Evolutionary conservation across 129 eudicot species (phyloP).

Genomic region (Helichrysum umbraculigerum): DNA sequence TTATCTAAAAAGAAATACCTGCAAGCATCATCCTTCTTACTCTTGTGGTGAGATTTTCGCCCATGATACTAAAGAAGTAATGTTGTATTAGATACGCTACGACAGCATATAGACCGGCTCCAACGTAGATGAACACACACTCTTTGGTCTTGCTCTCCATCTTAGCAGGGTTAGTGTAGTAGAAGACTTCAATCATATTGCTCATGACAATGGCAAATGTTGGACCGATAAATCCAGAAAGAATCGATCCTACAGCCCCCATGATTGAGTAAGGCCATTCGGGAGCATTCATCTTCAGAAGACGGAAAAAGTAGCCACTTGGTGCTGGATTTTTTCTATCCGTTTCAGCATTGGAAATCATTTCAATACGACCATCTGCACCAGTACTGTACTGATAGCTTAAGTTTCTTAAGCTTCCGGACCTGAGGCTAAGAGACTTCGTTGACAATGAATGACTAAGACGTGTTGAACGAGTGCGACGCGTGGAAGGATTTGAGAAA

Average conservation of each 20-base stretch:
- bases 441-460: conserved; percentile 86
- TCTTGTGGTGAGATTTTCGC: conserved; percentile 93
- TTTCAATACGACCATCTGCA: conserved; percentile 89
- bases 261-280: conserved; percentile 96
- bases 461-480: conserved; percentile 75
- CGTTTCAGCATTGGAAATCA: conserved; percentile 88
- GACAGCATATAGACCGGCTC: conserved; percentile 92
- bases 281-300: conserved; percentile 83
- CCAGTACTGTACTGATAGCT: conserved; percentile 95
- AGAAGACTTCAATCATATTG: conserved; percentile 95
- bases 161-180: conserved; percentile 59
- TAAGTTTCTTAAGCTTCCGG: conserved; percentile 89
- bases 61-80: conserved; percentile 98
- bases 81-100: conserved; percentile 93
- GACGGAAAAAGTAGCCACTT: conserved; percentile 65
- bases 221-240: conserved; percentile 93
- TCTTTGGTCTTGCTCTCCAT: conserved; percentile 97
- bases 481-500: conserved; percentile 81
- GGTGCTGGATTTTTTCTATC: conserved; percentile 89
- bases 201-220: conserved; percentile 98
- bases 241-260: conserved; percentile 93
- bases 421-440: conserved; percentile 86
- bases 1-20: conserved; percentile 39
- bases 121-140: conserved; percentile 84
- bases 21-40: conserved; percentile 98